A percentile compares a stretch with the other conserved stretches of the same genome.
phyloP scores from a whole-genome alignment of 78 protist species.

The Dictyostelium intermedium region DNA sequence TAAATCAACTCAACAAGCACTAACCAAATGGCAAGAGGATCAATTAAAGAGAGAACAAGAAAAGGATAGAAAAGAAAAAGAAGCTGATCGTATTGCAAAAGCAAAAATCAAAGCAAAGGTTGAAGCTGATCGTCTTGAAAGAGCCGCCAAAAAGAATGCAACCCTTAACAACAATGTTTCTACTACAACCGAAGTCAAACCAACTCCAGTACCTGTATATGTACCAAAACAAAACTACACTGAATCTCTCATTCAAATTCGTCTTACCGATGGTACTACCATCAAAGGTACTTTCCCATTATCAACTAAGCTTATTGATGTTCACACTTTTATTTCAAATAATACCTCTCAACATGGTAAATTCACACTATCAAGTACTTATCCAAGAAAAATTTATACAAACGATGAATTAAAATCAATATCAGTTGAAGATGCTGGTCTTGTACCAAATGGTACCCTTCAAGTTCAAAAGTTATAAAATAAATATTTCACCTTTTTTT shows the following conservation, averaged over 20 bases:
- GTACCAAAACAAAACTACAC: constrained; percentile 24
- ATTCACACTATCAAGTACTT: constrained; percentile 45
- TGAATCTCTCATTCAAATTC: constrained; percentile 65
- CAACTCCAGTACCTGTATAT: constrained; percentile 21
- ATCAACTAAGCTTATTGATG: not conserved
- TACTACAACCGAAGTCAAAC: not conserved
- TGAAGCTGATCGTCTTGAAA: constrained; percentile 72
- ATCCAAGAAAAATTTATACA: constrained; percentile 73
- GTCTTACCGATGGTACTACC: constrained; percentile 2
- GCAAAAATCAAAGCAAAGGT: constrained; percentile 49
- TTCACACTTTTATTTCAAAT: constrained; percentile 19
- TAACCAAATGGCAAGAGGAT: constrained; percentile 57
- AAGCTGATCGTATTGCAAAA: constrained; percentile 66
- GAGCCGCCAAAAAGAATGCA: constrained; percentile 14
- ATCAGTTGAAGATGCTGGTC: constrained; percentile 38
- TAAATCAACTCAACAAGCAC: constrained; percentile 37
- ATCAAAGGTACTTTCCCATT: constrained; percentile 51
- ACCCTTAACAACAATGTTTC: not conserved
- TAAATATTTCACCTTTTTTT: not conserved
- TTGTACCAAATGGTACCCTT: constrained; percentile 70
- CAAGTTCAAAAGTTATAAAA: not conserved
- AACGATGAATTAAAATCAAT: constrained; percentile 29
- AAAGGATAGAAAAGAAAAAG: constrained; percentile 72
- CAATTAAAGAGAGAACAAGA: constrained; percentile 61
- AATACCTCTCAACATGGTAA: constrained; percentile 14